Evolutionary conservation across 805 yeast species (phyloP), one percentile per base, ranked within the genome.

Genomic region (Saccharomycopsis malanga): DNA sequence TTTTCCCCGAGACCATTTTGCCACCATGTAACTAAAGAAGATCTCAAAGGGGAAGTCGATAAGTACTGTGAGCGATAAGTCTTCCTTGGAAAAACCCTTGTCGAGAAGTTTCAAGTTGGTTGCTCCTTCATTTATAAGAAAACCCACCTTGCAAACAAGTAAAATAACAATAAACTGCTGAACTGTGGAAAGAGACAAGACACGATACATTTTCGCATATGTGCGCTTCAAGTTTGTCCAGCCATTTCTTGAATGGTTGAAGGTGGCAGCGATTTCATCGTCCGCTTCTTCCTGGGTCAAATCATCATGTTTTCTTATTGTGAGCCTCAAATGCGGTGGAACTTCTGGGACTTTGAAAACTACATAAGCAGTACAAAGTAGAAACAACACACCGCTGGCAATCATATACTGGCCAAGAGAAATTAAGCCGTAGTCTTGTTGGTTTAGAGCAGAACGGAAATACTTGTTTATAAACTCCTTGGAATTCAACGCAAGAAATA

Each of bases 41-140:
- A 93, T 83, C 61, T 93, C 98, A 62, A 93, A 88, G 9, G 98
- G 98, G 64, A 93, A 93, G 62, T 93, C 96, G 42, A 93, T 86
- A 39, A 93, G 66, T 0, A 91, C 98, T 0, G 96, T 86, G 18
- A 93, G 76, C 1, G 98, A 94, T 34, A 93, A 68, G 60, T 93
- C 98, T 62, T 93, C 98, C 61, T 89, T 86, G 34, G 93, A 79
- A 39, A 93, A 78, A 0, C 98, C 98, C 58, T 82, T 83, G 61
- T 93, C 98, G 4, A 93, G 68, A 20, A 93, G 69, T 61, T 91
- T 93, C 56, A 93, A 73, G 60, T 91, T 91, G 1, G 98, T 93
- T 24, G 95, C 97, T 5, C 93, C 88, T 63, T 93, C 98, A 58
- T 89, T 93, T 24, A 89, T 95, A 61, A 89, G 96, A 63, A 93